A percentile compares a stretch with the other conserved stretches of the same genome.
Conservation (phyloP, 2,329 filamentous ascomycete genomes). For the Neofusicoccum laricinum region DNA sequence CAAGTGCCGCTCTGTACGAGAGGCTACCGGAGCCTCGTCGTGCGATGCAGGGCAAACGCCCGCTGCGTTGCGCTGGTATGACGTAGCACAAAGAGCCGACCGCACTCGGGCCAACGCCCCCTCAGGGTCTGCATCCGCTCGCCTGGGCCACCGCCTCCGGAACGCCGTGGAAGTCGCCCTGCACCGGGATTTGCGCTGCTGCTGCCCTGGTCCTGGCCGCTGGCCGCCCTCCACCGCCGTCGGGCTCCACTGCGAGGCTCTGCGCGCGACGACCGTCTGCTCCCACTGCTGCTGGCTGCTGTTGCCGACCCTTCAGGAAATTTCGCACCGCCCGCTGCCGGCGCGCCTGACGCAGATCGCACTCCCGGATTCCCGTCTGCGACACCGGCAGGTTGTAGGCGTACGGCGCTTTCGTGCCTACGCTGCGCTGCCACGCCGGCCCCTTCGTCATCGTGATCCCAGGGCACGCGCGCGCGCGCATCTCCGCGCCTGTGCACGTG, state of each 20-base stretch:
- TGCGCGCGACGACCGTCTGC: not conserved
- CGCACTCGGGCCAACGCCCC: not conserved
- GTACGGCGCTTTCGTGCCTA: not conserved
- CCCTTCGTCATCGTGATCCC: constrained; percentile 10
- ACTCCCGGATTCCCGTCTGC: constrained; percentile 6
- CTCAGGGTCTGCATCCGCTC: constrained; percentile 12
- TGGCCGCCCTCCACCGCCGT: not conserved
- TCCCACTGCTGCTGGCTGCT: not conserved
- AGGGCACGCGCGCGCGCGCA: constrained; percentile 6
- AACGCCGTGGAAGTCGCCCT: constrained; percentile 13
- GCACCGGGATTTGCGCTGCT: constrained; percentile 12
- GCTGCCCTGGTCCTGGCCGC: constrained; percentile 7
- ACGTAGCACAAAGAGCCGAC: constrained; percentile 13
- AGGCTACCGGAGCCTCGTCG: constrained; percentile 8
- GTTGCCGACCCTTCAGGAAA: not conserved
- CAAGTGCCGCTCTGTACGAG: not conserved
- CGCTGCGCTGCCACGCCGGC: not conserved
- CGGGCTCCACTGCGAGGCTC: constrained; percentile 11
- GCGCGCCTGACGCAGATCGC: constrained; percentile 12
- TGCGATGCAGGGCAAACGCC: constrained; percentile 10
- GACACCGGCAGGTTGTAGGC: not conserved
- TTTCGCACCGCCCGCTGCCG: not conserved
- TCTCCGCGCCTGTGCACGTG: constrained; percentile 15
- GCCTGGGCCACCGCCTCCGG: constrained; percentile 14
- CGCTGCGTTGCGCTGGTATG: constrained; percentile 1